Base-by-base conservation (phyloP, 1,284 basidiomycete species). In the Leccinum pachyderme region DNA sequence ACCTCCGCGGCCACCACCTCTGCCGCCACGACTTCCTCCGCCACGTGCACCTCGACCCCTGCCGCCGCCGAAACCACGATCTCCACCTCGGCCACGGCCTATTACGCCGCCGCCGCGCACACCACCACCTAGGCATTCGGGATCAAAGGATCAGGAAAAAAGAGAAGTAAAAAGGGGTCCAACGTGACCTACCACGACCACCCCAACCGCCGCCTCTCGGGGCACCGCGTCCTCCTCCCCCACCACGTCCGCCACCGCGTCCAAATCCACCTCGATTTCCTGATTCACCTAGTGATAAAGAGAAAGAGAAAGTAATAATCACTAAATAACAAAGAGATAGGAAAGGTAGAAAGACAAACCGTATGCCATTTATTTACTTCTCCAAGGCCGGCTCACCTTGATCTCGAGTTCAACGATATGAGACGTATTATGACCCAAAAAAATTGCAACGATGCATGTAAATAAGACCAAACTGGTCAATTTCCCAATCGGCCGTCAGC, bases 221-320 rank as follows among this genome's bases (percentile, higher is more conserved):
- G 47, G 74, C 79, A 56, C 81, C 83, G 72, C 69, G 65, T 57
- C 70, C 69, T 62, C 22, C 70, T 43, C 72, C 66, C 18, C 72
- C 70, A 29, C 74, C 67, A 27, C 73, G 63, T 5, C 75, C 65
- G 15, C 74, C 65, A 25, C 73, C 69, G 28, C 71, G 69, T 29
- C 63, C 74, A 68, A 81, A 81, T 61, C 80, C 81, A 50, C 81
- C 81, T 56, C 81, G 79, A 59, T 79, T 78, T 54, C 80, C 80
- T 65, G 80, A 74, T 73, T 71, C 76, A 64, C 80, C 80, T 81
- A 35, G n/a, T 11, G 18, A 39, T 5, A 39, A 6, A 39, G 11
- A 39, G n/a, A 39, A 18, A 37, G n/a, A 37, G 5, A 9, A 13
- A 18, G n/a, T n/a, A 37, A 37, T 9, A 18, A 18, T 39, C 33